Evolutionary conservation across 2,329 filamentous ascomycete species (phyloP).

Genomic region (Xylariaceae sp.): DNA sequence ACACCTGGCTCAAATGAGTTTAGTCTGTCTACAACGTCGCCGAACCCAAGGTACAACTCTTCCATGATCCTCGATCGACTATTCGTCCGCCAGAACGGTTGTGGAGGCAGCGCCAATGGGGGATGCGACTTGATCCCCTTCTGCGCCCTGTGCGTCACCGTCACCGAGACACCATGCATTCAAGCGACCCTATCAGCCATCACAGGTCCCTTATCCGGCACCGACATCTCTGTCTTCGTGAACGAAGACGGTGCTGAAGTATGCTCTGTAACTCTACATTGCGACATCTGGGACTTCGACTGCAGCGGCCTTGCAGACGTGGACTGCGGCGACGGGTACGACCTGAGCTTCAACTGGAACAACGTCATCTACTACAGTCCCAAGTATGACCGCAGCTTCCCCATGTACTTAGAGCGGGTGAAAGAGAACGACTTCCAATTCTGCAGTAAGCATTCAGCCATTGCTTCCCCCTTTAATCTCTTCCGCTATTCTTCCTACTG

Average conservation of each 20-base stretch:
- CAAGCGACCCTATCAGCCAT: neutral
- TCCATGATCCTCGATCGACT: neutral
- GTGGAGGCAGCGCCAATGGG: constrained; percentile 2
- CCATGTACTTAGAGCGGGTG: no score
- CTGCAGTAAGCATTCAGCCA: no score
- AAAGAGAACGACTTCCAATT: no score
- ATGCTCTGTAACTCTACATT: neutral
- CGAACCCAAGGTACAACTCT: no score
- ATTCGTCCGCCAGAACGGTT: constrained; percentile 3
- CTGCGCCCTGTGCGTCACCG: neutral
- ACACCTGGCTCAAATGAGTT: no score
- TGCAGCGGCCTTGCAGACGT: neutral
- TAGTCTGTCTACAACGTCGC: no score
- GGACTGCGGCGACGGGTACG: neutral
- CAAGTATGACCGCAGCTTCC: no score
- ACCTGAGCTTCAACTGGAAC: constrained; percentile 3
- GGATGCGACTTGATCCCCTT: constrained; percentile 3
- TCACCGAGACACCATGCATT: neutral
- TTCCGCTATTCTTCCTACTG: no score
- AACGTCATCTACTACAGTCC: neutral
- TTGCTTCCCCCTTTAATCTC: no score
- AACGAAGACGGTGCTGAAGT: neutral
- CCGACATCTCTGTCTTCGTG: neutral
- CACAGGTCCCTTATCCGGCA: constrained; percentile 2
- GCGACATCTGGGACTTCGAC: neutral